Conservation (phyloP, 768 basidiomycete genomes). For the Pholiota molesta region DNA sequence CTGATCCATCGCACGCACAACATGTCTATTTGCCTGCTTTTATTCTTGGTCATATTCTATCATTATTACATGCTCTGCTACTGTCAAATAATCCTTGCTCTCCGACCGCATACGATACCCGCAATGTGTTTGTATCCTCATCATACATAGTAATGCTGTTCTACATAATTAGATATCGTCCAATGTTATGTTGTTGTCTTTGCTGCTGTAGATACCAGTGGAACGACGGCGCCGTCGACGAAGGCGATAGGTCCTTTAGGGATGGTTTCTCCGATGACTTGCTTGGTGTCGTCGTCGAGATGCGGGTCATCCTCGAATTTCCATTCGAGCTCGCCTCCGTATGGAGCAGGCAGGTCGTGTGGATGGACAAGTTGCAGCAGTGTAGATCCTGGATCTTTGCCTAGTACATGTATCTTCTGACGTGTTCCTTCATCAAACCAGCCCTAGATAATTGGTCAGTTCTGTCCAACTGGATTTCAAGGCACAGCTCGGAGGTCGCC, state of each 20-base stretch:
- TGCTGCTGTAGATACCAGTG: slow-evolving; percentile 13
- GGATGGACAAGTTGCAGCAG: slow-evolving; percentile 52
- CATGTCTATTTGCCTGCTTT: slow-evolving; percentile 7
- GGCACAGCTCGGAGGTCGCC: slow-evolving; percentile 17
- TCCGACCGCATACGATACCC: slow-evolving; percentile 1
- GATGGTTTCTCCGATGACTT: slow-evolving; percentile 50
- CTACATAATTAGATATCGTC: not conserved
- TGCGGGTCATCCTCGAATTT: slow-evolving; percentile 66
- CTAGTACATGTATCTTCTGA: slow-evolving; percentile 76
- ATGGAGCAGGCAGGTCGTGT: slow-evolving; percentile 60
- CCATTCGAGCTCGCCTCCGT: slow-evolving; percentile 80
- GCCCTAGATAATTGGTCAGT: slow-evolving; percentile 36
- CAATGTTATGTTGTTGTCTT: not conserved
- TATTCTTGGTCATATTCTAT: slow-evolving; percentile 5
- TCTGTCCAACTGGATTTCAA: no score
- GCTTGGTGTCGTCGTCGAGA: slow-evolving; percentile 58
- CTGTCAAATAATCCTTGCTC: not conserved
- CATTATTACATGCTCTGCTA: slow-evolving; percentile 2
- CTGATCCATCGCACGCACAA: slow-evolving; percentile 6
- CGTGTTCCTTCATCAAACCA: slow-evolving; percentile 85
- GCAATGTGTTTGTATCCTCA: slow-evolving; percentile 10
- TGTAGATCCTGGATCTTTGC: slow-evolving; percentile 55
- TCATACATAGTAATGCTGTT: slow-evolving; percentile 1
- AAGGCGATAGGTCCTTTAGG: slow-evolving; percentile 53
- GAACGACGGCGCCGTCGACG: slow-evolving; percentile 42